These are phyloP conservation scores for Kregervanrija pseudodelftensis DNA, from an alignment of 805 yeast species.

Conservation along the genomic window DNA sequence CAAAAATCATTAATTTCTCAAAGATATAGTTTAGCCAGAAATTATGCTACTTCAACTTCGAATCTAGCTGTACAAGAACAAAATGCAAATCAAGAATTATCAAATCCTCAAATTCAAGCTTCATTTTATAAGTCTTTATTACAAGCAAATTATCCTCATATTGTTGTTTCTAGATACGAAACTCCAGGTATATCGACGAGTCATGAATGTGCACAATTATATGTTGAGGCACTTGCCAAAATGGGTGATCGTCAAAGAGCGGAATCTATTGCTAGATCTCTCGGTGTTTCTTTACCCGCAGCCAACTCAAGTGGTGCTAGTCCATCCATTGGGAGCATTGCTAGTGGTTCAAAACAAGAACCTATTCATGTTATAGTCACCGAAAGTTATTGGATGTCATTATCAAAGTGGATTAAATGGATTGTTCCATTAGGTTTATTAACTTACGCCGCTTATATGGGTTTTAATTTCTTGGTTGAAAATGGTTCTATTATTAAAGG, in stretches of 20 bases:
- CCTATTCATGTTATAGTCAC: slow-evolving; percentile 93
- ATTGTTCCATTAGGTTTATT: slow-evolving; percentile 71
- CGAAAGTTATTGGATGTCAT: slow-evolving; percentile 70
- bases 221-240: slow-evolving; percentile 72
- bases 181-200: slow-evolving; percentile 87
- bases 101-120: slow-evolving; percentile 70
- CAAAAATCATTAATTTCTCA: not conserved
- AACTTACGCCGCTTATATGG: slow-evolving; percentile 75
- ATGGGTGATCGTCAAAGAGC: slow-evolving; percentile 77
- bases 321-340: slow-evolving; percentile 2
- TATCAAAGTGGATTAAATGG: slow-evolving; percentile 88
- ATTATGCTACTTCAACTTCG: slow-evolving; percentile 17
- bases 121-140: slow-evolving; percentile 71
- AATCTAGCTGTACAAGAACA: slow-evolving; percentile 64
- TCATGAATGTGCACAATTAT: slow-evolving; percentile 69
- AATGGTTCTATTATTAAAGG: slow-evolving; percentile 73
- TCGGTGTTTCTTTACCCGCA: slow-evolving; percentile 22
- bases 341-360: slow-evolving; percentile 57
- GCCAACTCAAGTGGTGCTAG: slow-evolving; percentile 5
- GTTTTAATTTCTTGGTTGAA: slow-evolving; percentile 74
- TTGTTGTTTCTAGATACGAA: slow-evolving; percentile 90
- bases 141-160: slow-evolving; percentile 85
- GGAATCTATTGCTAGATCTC: slow-evolving; percentile 48
- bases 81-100: slow-evolving; percentile 71
- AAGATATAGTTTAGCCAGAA: slow-evolving; percentile 8